A percentile compares a stretch with the other conserved stretches of the same genome.
Evolutionary conservation across 2,329 filamentous ascomycete species (phyloP).

Genomic region (Cryphonectria carpinicola): DNA sequence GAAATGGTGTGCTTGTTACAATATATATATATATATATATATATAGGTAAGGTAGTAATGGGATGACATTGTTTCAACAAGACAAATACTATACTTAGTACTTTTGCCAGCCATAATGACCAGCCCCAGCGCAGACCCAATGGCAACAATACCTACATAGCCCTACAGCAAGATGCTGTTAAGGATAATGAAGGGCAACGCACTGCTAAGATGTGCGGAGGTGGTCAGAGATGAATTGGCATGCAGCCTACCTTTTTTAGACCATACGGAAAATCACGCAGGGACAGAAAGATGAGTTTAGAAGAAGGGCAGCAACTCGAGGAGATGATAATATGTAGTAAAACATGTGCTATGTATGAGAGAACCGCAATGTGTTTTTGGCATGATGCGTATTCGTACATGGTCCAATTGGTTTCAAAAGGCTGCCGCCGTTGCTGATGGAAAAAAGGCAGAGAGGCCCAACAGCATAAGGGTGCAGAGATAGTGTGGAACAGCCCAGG

Average conservation of each 20-base stretch:
- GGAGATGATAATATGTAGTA: neutral
- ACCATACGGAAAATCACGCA: no score
- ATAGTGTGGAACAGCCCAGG: neutral
- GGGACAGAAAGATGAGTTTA: no score
- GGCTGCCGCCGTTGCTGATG: neutral
- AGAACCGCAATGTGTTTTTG: neutral
- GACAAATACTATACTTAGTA: neutral
- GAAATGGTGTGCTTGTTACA: neutral
- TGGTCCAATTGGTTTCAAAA: neutral
- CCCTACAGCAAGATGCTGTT: neutral
- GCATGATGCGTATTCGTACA: neutral
- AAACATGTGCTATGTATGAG: neutral
- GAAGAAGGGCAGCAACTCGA: no score
- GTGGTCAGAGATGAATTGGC: neutral
- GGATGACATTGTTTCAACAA: neutral
- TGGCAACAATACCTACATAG: neutral
- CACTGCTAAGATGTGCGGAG: neutral
- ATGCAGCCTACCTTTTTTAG: neutral
- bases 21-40: neutral
- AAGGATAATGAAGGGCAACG: neutral
- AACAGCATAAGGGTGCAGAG: neutral
- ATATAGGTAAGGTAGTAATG: neutral
- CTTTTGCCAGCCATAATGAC: no score
- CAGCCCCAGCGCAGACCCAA: no score
- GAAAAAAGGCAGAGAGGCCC: neutral